Conservation (phyloP, 2,329 filamentous ascomycete genomes). For the Colletotrichum sp. region DNA sequence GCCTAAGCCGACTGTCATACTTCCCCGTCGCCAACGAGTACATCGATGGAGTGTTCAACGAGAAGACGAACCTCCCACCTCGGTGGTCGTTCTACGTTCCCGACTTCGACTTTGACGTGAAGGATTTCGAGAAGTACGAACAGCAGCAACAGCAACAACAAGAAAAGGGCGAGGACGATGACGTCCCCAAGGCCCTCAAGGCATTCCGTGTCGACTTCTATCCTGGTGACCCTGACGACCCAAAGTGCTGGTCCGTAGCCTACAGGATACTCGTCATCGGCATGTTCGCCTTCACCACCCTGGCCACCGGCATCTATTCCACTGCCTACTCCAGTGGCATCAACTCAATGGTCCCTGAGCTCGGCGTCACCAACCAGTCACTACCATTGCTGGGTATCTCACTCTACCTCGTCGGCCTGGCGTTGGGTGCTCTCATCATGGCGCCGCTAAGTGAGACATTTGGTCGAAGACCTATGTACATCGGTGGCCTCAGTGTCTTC, state of each 20-base stretch:
- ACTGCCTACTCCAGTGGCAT: constrained; percentile 11
- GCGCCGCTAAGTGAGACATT: constrained; percentile 64
- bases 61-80: constrained; percentile 21
- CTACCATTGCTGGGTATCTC: constrained; percentile 65
- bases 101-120: constrained; percentile 23
- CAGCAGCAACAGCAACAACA: background rate
- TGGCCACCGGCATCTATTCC: constrained; percentile 15
- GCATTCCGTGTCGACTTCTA: constrained; percentile 66
- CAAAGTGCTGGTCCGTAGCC: constrained; percentile 31
- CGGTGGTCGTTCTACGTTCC: constrained; percentile 23
- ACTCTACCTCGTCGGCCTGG: constrained; percentile 66
- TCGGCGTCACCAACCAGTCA: constrained; percentile 37
- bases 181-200: constrained; percentile 2
- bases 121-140: constrained; percentile 11
- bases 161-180: background rate
- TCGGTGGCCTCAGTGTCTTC: constrained; percentile 58
- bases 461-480: constrained; percentile 58
- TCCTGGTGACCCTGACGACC: constrained; percentile 56
- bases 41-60: constrained; percentile 23
- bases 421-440: constrained; percentile 62
- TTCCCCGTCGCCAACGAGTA: constrained; percentile 20
- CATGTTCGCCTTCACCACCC: constrained; percentile 17
- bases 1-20: constrained; percentile 16
- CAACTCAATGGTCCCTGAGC: background rate
- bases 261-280: constrained; percentile 7